Evolutionary conservation across 345 rosid genomes (phyloP).

Genomic region (Eucalyptus urophylla): DNA sequence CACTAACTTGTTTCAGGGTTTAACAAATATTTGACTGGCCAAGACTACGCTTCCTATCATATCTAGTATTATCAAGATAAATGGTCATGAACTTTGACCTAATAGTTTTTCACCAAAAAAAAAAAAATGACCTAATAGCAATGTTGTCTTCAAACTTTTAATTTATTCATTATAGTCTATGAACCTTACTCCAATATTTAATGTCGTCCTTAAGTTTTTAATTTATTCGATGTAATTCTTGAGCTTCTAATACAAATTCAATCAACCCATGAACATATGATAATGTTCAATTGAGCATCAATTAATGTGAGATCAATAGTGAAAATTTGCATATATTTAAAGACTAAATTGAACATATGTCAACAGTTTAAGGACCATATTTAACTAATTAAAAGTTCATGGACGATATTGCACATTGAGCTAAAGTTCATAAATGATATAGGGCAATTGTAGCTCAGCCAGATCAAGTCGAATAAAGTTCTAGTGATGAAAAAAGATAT

Average conservation of each 20-base stretch:
- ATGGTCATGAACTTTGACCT: not conserved
- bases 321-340: not conserved
- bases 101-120: no score
- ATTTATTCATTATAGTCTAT: not conserved
- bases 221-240: no score
- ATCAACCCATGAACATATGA: no score
- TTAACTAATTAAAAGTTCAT: not conserved
- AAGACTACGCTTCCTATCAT: not conserved
- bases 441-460: no score
- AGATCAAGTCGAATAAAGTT: no score
- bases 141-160: no score
- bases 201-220: not conserved
- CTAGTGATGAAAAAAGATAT: not conserved
- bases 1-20: not conserved
- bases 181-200: not conserved
- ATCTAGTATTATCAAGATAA: not conserved
- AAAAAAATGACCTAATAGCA: not conserved
- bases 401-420: accelerated
- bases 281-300: no score
- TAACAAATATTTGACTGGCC: not conserved
- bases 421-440: not conserved
- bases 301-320: not conserved
- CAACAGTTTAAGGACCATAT: no score
- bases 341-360: no score
- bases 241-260: accelerated